Evolutionary conservation across 2,329 filamentous ascomycete species (phyloP), one percentile per base, ranked within the genome.

Genomic region (Pseudogymnoascus sp.): DNA sequence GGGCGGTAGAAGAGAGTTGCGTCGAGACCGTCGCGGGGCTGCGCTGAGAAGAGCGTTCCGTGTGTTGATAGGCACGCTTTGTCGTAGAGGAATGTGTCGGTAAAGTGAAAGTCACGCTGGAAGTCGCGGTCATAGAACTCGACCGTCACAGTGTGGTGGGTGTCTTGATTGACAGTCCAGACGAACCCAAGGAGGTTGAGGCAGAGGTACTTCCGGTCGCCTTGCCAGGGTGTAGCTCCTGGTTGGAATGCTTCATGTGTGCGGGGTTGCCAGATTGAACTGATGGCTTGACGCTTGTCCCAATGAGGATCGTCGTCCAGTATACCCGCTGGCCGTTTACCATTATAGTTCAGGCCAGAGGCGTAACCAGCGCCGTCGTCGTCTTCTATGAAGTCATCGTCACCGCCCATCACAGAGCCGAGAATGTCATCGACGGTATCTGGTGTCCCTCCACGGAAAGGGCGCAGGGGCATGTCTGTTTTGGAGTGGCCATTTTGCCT

Each of bases 121-220:
- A 89, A 87, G 68, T 96, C 92, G 63, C 92, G 89, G 74, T 99
- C 95, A 73, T 97, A 97, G 73, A 99, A 99, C 70, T 97, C 94
- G 1, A 97, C 92, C 0, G 92, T 97, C 9, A 99, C 88, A 1
- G 94, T 99, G 72, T 97, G 86, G 69, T 93, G 89, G 0, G 89
- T 90, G 71, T 97, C 92, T 75, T 99, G 94, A 68, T 96, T 90
- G 16, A 99, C 91, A 0, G 93, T 97, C 91, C 94, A 99, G 7
- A 97, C 90, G 71, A 95, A 94, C 0, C 95, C 94, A 61, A 92
- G 90, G 64, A 99, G 78, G 72, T 97, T 97, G 41, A 97, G 83
- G 71, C 91, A 96, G 0, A 99, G 82, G 72, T 99, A 96, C 72
- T 93, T 91, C 66, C 94, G 83, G 73, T 96, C 94, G 1, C 94